Conservation (phyloP, 2,329 filamentous ascomycete genomes). For the Colletotrichum sp. region DNA sequence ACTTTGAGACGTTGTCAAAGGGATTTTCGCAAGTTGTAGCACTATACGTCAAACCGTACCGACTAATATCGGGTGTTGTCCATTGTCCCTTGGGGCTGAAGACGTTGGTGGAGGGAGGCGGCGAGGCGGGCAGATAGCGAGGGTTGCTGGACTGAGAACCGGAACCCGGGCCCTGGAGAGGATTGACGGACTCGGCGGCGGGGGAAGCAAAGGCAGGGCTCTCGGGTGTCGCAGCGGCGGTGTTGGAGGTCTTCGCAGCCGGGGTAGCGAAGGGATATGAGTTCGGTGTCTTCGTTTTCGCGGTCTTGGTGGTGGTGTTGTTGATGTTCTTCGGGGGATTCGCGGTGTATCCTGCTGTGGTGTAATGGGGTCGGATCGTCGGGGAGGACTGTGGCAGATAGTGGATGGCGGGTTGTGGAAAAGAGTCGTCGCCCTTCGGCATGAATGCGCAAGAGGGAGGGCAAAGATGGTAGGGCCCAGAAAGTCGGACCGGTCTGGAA, state of each 20-base stretch:
- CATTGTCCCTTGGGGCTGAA: conserved; percentile 6
- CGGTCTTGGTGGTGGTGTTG: not conserved
- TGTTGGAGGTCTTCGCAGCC: not conserved
- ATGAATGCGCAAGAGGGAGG: conserved; percentile 21
- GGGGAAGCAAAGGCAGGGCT: not conserved
- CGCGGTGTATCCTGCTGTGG: not conserved
- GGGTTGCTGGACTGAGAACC: conserved; percentile 18
- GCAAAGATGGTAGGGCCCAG: conserved; percentile 6
- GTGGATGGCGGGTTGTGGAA: conserved; percentile 11
- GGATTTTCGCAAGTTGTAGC: conserved; percentile 24
- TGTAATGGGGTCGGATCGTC: conserved; percentile 1
- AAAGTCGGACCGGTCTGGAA: conserved; percentile 12
- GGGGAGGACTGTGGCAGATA: not conserved
- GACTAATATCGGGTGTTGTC: conserved; percentile 26
- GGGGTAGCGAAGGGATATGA: not conserved
- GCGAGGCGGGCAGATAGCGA: conserved; percentile 12
- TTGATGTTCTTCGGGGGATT: not conserved
- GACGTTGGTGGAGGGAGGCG: not conserved
- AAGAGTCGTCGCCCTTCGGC: conserved; percentile 21
- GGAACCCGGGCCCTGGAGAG: conserved; percentile 20
- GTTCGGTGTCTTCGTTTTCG: not conserved
- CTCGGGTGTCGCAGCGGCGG: not conserved
- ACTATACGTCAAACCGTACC: conserved; percentile 34
- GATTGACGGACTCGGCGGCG: not conserved
- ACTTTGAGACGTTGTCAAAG: conserved; percentile 12